Evolutionary conservation across 2,329 filamentous ascomycete species (phyloP).

Genomic region (Pyricularia sp.): DNA sequence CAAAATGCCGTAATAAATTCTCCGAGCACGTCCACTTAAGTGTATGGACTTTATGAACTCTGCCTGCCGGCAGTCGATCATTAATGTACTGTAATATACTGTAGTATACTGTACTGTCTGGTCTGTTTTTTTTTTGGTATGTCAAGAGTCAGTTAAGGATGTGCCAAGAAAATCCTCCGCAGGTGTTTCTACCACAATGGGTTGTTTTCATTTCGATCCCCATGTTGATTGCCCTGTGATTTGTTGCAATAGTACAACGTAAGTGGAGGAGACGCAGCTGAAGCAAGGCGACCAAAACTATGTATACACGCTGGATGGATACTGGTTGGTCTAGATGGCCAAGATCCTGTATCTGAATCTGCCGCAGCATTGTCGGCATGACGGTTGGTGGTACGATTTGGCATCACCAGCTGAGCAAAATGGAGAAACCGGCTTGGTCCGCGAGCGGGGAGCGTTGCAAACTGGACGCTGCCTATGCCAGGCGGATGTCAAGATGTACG

Average conservation of each 20-base stretch:
- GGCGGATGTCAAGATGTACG: no score
- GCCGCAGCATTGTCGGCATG: neutral
- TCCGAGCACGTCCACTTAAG: no score
- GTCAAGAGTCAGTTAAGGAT: neutral
- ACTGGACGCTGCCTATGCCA: no score
- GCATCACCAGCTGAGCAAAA: no score
- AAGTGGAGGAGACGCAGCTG: neutral
- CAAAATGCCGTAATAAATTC: neutral
- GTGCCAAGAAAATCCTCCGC: neutral
- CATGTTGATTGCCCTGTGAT: neutral
- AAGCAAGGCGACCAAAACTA: neutral
- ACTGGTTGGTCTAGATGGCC: neutral
- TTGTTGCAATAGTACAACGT: no score
- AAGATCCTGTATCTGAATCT: neutral
- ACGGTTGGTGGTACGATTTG: no score
- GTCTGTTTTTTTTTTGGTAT: neutral
- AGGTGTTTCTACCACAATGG: neutral
- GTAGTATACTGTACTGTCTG: neutral
- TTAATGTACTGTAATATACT: no score
- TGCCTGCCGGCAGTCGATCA: neutral
- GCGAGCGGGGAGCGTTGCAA: no score
- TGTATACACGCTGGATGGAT: neutral
- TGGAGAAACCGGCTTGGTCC: no score
- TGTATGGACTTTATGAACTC: neutral
- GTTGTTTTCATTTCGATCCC: neutral